Conservation (phyloP, 1,284 basidiomycete species). For the Cutaneotrichosporon sp. region DNA sequence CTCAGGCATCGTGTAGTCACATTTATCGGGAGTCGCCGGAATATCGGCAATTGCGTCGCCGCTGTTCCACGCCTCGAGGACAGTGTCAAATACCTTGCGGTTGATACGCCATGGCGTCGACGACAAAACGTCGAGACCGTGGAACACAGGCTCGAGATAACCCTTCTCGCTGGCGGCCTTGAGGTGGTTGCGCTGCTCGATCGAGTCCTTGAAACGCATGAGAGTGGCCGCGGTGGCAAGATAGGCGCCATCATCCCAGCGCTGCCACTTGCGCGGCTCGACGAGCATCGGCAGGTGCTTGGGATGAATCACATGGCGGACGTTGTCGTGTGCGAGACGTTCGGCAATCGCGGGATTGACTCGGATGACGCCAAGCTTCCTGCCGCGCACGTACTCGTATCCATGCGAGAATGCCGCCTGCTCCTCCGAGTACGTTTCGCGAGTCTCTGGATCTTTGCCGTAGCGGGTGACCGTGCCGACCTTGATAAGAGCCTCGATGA, state of each 20-base stretch:
- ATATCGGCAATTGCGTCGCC: conserved; percentile 70
- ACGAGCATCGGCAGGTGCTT: conserved; percentile 95
- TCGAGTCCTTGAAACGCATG: conserved; percentile 90
- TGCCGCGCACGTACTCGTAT: conserved; percentile 89
- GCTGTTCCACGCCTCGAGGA: conserved; percentile 76
- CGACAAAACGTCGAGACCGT: conserved; percentile 84
- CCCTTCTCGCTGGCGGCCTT: conserved; percentile 68
- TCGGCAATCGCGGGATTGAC: conserved; percentile 77
- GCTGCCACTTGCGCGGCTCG: conserved; percentile 81
- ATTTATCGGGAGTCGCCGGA: conserved; percentile 56
- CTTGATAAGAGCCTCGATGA: conserved; percentile 79
- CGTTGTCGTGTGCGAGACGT: conserved; percentile 69
- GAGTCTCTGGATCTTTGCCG: conserved; percentile 51
- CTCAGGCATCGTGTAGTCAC: conserved; percentile 52
- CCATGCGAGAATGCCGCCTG: conserved; percentile 90
- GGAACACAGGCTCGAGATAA: conserved; percentile 78
- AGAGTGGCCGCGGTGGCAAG: conserved; percentile 60
- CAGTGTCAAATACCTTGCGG: conserved; percentile 64
- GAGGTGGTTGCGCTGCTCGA: conserved; percentile 81
- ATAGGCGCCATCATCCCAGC: conserved; percentile 77
- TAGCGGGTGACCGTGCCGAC: conserved; percentile 70
- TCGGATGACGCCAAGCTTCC: conserved; percentile 84
- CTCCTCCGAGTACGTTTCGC: conserved; percentile 54
- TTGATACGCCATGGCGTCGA: conserved; percentile 91
- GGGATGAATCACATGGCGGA: conserved; percentile 78